Base-by-base conservation (phyloP, 148 eudicot genomes). In the Mesembryanthemum crystallinum region DNA sequence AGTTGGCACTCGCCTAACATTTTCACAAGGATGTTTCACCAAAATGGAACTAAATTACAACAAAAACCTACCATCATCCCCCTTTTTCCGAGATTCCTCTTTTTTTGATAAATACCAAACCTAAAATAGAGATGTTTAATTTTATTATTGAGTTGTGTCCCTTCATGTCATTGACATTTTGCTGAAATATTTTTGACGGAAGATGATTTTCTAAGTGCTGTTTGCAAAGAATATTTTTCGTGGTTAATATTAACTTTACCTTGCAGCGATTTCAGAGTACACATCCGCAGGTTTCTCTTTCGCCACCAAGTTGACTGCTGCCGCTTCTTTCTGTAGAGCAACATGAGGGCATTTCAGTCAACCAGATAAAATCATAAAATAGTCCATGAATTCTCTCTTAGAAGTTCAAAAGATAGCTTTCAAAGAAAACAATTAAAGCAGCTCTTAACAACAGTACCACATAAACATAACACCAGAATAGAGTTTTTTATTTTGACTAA, bases 291-390 rank as follows among this genome's bases (percentile, higher is more conserved):
- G 98, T 82, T 82, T 87, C 67, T 86, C 84, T 70, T 90, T 85
- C 68, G 91, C 92, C 81, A 93, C 89, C 79, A 93, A 78, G 83
- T 93, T 93, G 78, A 93, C 98, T 43, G 98, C 96, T 67, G 91
- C 96, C 60, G 96, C 98, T 85, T 91, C 96, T 32, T 87, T 80
- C 98, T 93, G 88, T 14, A 79, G 33, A 39, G 67, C 71, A 76
- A 80, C 43, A 47, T 33, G 27, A 51, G 52, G 8, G 58, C 49
- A 64, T 63, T 42, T 49, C 63, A 15, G 72, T 30, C 7, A 55
- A 58, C 24, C 69, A 55, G 32, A 49, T 15, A 20, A 39, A 30
- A 60, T 11, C 24, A 49, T 15, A 20, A 39, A 30, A 60, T 11
- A 73, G 23, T 21, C 66, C 23, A 58, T 61, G 27, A 13, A 8